A percentile compares a stretch with the other conserved stretches of the same genome.
phyloP scores from a whole-genome alignment of 805 yeast genomes.

The Schwanniomyces yamadae region DNA sequence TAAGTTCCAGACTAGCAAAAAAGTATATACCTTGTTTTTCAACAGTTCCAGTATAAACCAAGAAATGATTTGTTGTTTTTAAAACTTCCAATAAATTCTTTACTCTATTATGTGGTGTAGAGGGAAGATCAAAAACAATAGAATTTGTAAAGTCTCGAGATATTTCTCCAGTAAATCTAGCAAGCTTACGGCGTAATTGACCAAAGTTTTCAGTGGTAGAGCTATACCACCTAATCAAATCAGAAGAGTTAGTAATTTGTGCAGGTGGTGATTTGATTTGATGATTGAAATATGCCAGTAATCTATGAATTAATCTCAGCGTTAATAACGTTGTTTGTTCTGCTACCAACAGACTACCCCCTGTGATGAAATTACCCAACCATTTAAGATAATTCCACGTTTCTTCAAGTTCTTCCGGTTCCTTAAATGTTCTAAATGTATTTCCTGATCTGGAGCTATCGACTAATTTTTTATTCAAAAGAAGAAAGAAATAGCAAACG shows the following conservation, averaged over 20 bases:
- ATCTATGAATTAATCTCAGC: conserved; percentile 62
- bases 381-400: conserved; percentile 78
- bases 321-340: conserved; percentile 69
- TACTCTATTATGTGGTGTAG: conserved; percentile 41
- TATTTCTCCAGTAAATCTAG: conserved; percentile 69
- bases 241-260: conserved; percentile 30
- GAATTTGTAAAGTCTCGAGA: conserved; percentile 75
- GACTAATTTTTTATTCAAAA: conserved; percentile 73
- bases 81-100: conserved; percentile 56
- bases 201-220: conserved; percentile 70
- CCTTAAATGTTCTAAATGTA: conserved; percentile 81
- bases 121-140: conserved; percentile 52
- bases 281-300: conserved; percentile 67
- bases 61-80: conserved; percentile 66
- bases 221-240: conserved; percentile 60
- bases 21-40: conserved; percentile 78
- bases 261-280: conserved; percentile 66
- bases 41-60: conserved; percentile 69
- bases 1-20: conserved; percentile 66
- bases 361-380: conserved; percentile 74
- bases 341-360: conserved; percentile 79
- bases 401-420: conserved; percentile 82
- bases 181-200: conserved; percentile 74
- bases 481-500: conserved; percentile 64
- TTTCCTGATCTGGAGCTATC: conserved; percentile 65